Evolutionary conservation across 2,329 filamentous ascomycete species (phyloP).

Genomic region (Botrytis galanthina): DNA sequence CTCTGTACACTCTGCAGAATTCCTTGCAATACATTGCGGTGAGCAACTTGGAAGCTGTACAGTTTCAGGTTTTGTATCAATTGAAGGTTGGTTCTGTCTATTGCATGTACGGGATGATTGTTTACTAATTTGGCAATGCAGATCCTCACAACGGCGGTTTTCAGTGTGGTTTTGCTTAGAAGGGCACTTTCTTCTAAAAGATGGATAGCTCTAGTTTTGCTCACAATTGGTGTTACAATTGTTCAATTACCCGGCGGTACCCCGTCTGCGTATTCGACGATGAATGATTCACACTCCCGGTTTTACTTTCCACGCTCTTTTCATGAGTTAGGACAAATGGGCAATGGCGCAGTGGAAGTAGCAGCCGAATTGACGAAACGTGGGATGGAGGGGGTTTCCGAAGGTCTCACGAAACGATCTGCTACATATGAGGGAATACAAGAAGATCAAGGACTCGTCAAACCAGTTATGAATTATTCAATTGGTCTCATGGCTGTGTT

Average conservation of each 20-base stretch:
- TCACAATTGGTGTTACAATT: constrained; percentile 79
- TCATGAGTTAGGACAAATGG: constrained; percentile 69
- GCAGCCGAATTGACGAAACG: constrained; percentile 52
- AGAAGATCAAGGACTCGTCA: constrained; percentile 52
- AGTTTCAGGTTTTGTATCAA: constrained; percentile 92
- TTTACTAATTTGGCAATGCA: constrained; percentile 35
- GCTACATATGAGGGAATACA: constrained; percentile 90
- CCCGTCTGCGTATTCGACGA: constrained; percentile 55
- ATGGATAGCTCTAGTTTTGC: constrained; percentile 76
- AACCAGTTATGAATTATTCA: constrained; percentile 67
- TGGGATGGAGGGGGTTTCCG: constrained; percentile 46
- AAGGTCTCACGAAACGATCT: constrained; percentile 61
- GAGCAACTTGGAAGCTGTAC: constrained; percentile 85
- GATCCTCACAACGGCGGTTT: constrained; percentile 85
- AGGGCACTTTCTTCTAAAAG: constrained; percentile 67
- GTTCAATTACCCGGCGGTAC: constrained; percentile 73
- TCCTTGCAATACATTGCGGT: constrained; percentile 91
- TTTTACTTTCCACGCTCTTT: constrained; percentile 75
- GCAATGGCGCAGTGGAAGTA: constrained; percentile 50
- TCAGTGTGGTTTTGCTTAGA: constrained; percentile 76
- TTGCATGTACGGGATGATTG: background rate
- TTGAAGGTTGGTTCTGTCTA: constrained; percentile 61
- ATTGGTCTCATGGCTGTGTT: constrained; percentile 78
- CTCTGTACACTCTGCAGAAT: constrained; percentile 88
- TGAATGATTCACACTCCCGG: constrained; percentile 56